These are phyloP conservation scores for Aspergillus texensis DNA, from an alignment of 2,329 filamentous ascomycete genomes.

Conservation along the genomic window DNA sequence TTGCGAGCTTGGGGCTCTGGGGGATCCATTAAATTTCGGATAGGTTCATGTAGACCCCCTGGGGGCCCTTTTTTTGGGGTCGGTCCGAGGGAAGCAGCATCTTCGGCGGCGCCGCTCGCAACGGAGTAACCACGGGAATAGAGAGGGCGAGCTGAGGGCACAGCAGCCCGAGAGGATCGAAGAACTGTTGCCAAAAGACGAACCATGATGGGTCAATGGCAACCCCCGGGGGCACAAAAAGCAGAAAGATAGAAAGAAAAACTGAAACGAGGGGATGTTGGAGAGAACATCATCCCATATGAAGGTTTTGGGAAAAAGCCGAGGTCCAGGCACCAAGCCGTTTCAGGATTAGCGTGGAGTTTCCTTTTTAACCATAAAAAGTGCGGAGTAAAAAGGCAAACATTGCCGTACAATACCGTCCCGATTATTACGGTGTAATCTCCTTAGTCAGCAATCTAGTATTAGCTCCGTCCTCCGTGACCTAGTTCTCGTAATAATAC, in stretches of 20 bases:
- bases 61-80: neutral
- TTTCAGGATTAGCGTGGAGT: neutral
- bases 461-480: no score
- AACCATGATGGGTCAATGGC: slow-evolving; percentile 13
- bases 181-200: slow-evolving; percentile 14
- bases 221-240: neutral
- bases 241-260: neutral
- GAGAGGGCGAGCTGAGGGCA: slow-evolving; percentile 6
- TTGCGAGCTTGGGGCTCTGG: neutral
- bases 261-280: neutral
- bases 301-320: neutral
- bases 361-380: neutral
- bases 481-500: no score
- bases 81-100: neutral
- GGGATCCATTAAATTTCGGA: neutral
- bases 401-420: neutral
- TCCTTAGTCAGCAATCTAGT: no score
- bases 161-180: slow-evolving; percentile 11
- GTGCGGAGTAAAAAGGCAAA: neutral
- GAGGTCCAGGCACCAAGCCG: neutral
- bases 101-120: neutral
- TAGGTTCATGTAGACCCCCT: neutral
- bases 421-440: neutral
- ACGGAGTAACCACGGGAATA: slow-evolving; percentile 13
- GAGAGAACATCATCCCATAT: neutral